Evolutionary conservation across 1,284 basidiomycete genomes (phyloP), one percentile per base, ranked within the genome.

Genomic region (Sporisorium sorghi): DNA sequence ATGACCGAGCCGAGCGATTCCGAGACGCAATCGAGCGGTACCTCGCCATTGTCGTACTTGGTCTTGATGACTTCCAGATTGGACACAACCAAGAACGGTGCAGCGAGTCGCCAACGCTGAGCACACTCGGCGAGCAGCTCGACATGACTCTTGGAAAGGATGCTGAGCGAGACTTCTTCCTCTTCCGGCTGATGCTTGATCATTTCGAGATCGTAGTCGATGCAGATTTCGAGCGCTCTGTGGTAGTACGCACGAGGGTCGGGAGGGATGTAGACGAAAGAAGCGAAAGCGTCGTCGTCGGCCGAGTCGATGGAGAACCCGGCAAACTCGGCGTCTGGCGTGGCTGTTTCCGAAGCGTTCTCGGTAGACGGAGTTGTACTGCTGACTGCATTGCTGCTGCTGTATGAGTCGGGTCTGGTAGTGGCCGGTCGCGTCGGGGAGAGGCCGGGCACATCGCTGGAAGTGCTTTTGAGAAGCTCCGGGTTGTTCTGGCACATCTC

Each of bases 81-180:
- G 77, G 91, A 91, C 10, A 91, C 88, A 0, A 89, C 89, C 23
- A 92, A 89, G 81, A 93, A 93, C 3, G 91, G 87, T 55, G 91
- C 89, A 9, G 91, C 89, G 59, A 99, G 90, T 58, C 96, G 88
- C 97, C 97, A 98, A 43, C 93, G 88, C 60, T 91, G 81, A 1
- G 93, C 93, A 78, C 94, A 95, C 80, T 95, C 92, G 57, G 91
- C 90, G 65, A 98, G 89, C 35, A 99, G 86, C 60, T 93, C 91
- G 46, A 93, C 87, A 83, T 98, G 94, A 17, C 88, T 83, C 0
- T 89, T 82, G 0, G 93, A 93, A n/a, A 99, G 86, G 59, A 99
- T 98, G 11, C 93, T 93, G 32, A 99, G 86, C 1, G 94, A 93
- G 4, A 99, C 96, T 86, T 99, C 94, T 76, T 98, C 93, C 78